Evolutionary conservation across 164 flowering plant genomes (phyloP).

Genomic region (Vitis amurensis): DNA sequence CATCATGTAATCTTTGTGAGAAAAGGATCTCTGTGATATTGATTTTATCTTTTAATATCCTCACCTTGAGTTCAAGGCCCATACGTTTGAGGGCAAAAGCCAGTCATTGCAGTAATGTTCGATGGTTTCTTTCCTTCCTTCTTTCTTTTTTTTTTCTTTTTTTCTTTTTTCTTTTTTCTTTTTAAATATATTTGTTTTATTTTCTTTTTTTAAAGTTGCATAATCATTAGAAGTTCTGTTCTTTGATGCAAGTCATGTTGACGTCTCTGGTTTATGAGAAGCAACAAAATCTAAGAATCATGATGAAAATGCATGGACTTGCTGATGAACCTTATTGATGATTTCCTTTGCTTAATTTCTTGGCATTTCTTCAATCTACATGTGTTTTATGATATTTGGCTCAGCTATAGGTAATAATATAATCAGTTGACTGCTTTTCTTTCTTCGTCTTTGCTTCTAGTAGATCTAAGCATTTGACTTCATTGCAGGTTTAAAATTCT

Average conservation of each 20-base stretch:
- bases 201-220: too few relatives aligned
- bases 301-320: slow-evolving; percentile 54
- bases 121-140: background rate
- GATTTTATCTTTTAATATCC: too few relatives aligned
- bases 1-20: too few relatives aligned
- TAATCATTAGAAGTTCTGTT: too few relatives aligned
- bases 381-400: slow-evolving; percentile 34
- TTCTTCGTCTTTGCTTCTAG: background rate
- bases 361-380: slow-evolving; percentile 24
- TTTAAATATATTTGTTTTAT: too few relatives aligned
- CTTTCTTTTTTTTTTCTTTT: background rate
- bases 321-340: slow-evolving; percentile 41
- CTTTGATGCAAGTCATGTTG: slow-evolving; percentile 25
- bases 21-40: too few relatives aligned
- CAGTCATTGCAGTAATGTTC: too few relatives aligned
- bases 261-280: slow-evolving; percentile 40
- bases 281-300: slow-evolving; percentile 36
- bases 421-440: background rate
- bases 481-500: slow-evolving; percentile 78
- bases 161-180: background rate
- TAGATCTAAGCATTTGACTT: slow-evolving; percentile 10
- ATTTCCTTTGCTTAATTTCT: slow-evolving; percentile 33
- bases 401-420: slow-evolving; percentile 25
- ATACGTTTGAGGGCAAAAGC: too few relatives aligned
- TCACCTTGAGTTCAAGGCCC: too few relatives aligned